A percentile compares a stretch with the other conserved stretches of the same genome.
These are phyloP conservation scores for Phaffomyces opuntiae DNA, from an alignment of 805 yeast species.

Conservation along the genomic window DNA sequence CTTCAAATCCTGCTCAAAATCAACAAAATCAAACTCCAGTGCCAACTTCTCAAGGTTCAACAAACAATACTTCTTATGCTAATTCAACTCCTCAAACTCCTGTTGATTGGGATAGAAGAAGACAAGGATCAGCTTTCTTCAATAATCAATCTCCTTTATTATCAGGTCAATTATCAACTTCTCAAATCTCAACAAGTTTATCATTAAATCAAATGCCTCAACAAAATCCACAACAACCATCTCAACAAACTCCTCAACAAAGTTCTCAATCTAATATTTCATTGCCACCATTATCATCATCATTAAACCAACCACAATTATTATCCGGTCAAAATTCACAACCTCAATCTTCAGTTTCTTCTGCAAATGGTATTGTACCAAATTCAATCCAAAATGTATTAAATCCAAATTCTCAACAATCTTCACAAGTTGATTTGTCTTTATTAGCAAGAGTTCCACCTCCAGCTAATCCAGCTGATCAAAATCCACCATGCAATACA, in stretches of 20 bases:
- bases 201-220: conserved; percentile 12
- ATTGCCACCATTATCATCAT: conserved; percentile 6
- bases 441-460: conserved; percentile 76
- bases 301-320: conserved; percentile 7
- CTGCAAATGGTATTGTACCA: conserved; percentile 3
- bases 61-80: conserved; percentile 9
- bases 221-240: background rate
- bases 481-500: conserved; percentile 97
- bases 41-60: conserved; percentile 11
- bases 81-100: conserved; percentile 37
- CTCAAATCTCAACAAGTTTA: conserved; percentile 20
- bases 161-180: conserved; percentile 15
- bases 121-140: conserved; percentile 49
- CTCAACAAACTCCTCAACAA: conserved; percentile 4
- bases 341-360: conserved; percentile 16
- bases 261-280: background rate
- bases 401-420: conserved; percentile 9
- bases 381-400: background rate
- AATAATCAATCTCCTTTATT: conserved; percentile 24
- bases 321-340: conserved; percentile 12
- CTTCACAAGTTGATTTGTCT: conserved; percentile 54
- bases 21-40: conserved; percentile 4
- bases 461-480: conserved; percentile 97
- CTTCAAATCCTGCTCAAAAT: conserved; percentile 9
- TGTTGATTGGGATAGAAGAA: conserved; percentile 43